These are phyloP conservation scores for Elymus sibiricus DNA, from an alignment of 176 grass and related monocot species.

Conservation along the genomic window DNA sequence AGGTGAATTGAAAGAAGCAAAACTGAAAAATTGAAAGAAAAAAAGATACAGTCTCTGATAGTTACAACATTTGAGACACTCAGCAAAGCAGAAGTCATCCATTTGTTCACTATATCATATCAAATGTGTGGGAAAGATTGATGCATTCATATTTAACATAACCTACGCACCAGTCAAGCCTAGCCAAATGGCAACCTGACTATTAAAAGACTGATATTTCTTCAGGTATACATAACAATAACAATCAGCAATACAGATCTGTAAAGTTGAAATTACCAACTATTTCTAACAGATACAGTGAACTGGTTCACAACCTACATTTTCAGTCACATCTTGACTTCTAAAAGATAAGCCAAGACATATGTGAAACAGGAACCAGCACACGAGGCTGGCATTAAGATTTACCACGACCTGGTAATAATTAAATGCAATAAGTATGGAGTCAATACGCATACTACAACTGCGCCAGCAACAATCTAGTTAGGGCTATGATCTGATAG, in stretches of 20 bases:
- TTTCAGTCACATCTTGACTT: constrained; percentile 51
- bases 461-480: constrained; percentile 55
- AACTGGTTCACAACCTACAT: constrained; percentile 57
- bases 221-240: constrained; percentile 62
- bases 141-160: constrained; percentile 4
- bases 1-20: not conserved
- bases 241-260: constrained; percentile 44
- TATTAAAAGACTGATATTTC: constrained; percentile 34
- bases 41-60: not conserved
- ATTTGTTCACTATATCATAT: constrained; percentile 18
- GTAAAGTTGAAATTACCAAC: constrained; percentile 44
- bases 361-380: constrained; percentile 59
- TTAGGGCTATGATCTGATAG: constrained; percentile 53
- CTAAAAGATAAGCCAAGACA: constrained; percentile 94
- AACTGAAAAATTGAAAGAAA: not conserved
- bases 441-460: constrained; percentile 68
- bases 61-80: not conserved
- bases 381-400: constrained; percentile 52
- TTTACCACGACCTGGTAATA: constrained; percentile 48
- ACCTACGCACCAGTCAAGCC: constrained; percentile 8
- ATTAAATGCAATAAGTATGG: constrained; percentile 58
- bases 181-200: constrained; percentile 27
- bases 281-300: constrained; percentile 56
- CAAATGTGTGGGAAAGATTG: constrained; percentile 1
- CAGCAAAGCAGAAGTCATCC: not conserved